Conservation (phyloP, 148 eudicot species). For the Camellia japonica region DNA sequence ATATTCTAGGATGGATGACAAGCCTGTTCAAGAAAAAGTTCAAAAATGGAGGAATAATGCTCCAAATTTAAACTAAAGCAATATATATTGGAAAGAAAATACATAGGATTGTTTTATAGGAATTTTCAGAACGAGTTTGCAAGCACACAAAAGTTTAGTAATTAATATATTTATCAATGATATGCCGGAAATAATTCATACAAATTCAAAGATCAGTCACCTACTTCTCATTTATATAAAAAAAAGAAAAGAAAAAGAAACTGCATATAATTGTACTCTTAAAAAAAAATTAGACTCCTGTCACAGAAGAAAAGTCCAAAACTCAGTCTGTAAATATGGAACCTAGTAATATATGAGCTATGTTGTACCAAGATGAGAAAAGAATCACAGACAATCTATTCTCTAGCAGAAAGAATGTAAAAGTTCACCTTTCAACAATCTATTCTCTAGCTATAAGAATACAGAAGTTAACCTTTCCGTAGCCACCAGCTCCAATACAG, state of each 20-base stretch:
- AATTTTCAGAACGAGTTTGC: neutral
- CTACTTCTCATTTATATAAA: neutral
- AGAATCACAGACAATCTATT: neutral
- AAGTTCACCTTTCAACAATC: too few relatives aligned
- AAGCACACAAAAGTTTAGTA: neutral
- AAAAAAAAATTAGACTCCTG: neutral
- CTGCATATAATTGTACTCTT: neutral
- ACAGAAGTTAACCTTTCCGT: slow-evolving; percentile 59
- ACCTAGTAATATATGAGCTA: neutral
- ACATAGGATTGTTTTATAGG: neutral
- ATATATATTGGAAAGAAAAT: too few relatives aligned
- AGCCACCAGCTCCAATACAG: slow-evolving; percentile 75
- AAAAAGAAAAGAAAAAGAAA: too few relatives aligned
- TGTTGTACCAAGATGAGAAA: neutral
- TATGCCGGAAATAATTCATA: neutral
- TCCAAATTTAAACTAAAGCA: neutral
- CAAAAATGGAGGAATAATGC: neutral
- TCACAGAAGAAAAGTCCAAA: neutral
- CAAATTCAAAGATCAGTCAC: neutral
- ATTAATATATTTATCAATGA: neutral
- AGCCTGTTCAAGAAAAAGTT: neutral
- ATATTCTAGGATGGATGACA: neutral
- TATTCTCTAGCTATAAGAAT: neutral
- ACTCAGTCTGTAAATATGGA: neutral
- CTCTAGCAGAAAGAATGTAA: too few relatives aligned